These are phyloP conservation scores for Amborella trichopoda DNA, from an alignment of 164 flowering plant species.

Conservation along the genomic window DNA sequence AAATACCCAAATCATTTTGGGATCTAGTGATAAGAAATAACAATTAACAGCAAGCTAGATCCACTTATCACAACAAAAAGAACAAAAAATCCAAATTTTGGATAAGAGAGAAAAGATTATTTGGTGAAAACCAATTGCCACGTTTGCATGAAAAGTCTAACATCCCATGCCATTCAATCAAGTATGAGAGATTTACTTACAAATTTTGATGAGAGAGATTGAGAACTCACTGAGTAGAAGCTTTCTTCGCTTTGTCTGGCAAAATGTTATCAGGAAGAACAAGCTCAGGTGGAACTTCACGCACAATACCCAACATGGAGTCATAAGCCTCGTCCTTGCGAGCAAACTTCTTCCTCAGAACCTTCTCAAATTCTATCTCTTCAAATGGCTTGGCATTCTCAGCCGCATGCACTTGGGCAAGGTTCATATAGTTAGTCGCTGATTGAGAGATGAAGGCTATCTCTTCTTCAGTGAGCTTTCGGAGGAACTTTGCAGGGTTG, in stretches of 20 bases:
- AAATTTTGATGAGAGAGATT: too few species aligned
- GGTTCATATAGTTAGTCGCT: constrained; percentile 73
- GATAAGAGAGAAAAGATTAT: too few species aligned
- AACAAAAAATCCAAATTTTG: too few species aligned
- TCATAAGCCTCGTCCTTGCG: constrained; percentile 78
- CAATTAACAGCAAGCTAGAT: too few species aligned
- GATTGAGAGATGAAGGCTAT: constrained; percentile 72
- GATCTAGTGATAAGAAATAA: too few species aligned
- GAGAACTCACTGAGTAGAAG: too few species aligned
- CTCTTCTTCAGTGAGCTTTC: constrained; percentile 89
- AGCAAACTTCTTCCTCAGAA: constrained; percentile 84
- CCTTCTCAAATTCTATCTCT: constrained; percentile 84
- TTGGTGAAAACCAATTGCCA: too few species aligned
- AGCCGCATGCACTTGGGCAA: constrained; percentile 86
- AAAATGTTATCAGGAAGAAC: constrained; percentile 60
- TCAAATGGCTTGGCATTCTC: constrained; percentile 83
- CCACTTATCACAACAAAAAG: too few species aligned
- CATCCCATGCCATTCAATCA: too few species aligned
- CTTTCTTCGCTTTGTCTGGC: constrained; percentile 30
- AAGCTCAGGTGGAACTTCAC: constrained; percentile 70
- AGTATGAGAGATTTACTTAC: too few species aligned
- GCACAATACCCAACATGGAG: constrained; percentile 68
- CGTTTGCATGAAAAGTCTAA: too few species aligned
- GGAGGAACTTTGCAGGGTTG: constrained; percentile 85
- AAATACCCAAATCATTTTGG: too few species aligned